Conservation (phyloP, 2,329 filamentous ascomycete species). For the Sphaerostilbella broomeana region DNA sequence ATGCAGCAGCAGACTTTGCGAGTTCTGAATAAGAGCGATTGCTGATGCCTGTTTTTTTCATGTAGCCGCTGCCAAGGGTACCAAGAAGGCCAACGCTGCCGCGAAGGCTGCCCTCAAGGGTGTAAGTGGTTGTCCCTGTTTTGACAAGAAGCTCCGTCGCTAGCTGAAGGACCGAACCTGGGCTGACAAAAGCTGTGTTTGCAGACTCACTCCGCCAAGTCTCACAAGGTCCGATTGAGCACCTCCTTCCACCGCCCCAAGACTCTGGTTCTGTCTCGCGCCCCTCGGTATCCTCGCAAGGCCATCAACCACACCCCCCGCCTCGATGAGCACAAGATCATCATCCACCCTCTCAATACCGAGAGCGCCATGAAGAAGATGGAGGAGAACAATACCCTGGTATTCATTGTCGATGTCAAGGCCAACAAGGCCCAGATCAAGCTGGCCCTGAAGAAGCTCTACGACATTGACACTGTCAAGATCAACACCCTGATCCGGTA, state of each 20-base stretch:
- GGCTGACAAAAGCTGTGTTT: slow-evolving; percentile 9
- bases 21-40: slow-evolving; percentile 66
- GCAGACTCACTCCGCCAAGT: slow-evolving; percentile 63
- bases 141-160: background rate
- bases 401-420: slow-evolving; percentile 96
- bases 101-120: slow-evolving; percentile 95
- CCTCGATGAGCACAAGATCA: slow-evolving; percentile 95
- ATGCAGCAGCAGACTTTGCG: slow-evolving; percentile 72
- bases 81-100: slow-evolving; percentile 87
- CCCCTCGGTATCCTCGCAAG: slow-evolving; percentile 95
- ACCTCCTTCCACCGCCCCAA: slow-evolving; percentile 98
- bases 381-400: slow-evolving; percentile 99
- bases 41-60: slow-evolving; percentile 56
- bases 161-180: too few relatives aligned
- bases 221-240: slow-evolving; percentile 83
- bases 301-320: slow-evolving; percentile 82
- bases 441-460: slow-evolving; percentile 95
- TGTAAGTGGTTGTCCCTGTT: slow-evolving; percentile 53
- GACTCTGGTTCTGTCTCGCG: slow-evolving; percentile 84
- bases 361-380: slow-evolving; percentile 99
- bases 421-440: slow-evolving; percentile 99
- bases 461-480: slow-evolving; percentile 97
- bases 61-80: slow-evolving; percentile 55
- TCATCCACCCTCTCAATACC: slow-evolving; percentile 97
- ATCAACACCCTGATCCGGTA: slow-evolving; percentile 99